A percentile compares a stretch with the other conserved stretches of the same genome.
These are phyloP conservation scores for Naganishia vaughanmartiniae DNA, from an alignment of 768 basidiomycete genomes.

Conservation along the genomic window DNA sequence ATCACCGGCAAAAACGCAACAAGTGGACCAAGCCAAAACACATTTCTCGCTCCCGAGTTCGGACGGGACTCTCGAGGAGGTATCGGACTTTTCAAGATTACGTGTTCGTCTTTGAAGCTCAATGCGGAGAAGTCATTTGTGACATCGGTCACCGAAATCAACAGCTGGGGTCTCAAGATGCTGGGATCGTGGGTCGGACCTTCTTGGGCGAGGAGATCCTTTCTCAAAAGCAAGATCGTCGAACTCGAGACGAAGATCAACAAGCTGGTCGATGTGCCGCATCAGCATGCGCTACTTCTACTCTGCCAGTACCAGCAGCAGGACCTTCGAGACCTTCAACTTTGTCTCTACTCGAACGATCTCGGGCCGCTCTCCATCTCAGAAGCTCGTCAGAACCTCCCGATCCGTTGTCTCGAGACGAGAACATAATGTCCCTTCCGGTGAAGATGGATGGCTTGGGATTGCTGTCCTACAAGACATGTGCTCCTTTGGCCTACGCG, in stretches of 20 bases:
- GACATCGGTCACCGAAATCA: slow-evolving; percentile 13
- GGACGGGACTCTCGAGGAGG: too few species aligned
- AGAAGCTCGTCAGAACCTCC: not conserved
- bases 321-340: slow-evolving; percentile 15
- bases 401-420: not conserved
- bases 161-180: not conserved
- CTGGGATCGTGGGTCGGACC: slow-evolving; percentile 14
- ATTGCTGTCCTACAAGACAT: not conserved
- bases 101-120: slow-evolving; percentile 3
- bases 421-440: not conserved
- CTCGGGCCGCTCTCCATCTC: not conserved
- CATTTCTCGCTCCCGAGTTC: too few species aligned
- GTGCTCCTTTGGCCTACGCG: slow-evolving; percentile 19
- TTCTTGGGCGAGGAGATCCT: not conserved
- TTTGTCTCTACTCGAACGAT: not conserved
- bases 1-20: too few species aligned
- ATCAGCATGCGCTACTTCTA: too few species aligned
- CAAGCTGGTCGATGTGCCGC: too few species aligned
- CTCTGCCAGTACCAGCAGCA: slow-evolving; percentile 8
- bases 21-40: too few species aligned
- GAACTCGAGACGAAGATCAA: too few species aligned
- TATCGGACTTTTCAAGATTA: too few species aligned
- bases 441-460: slow-evolving; percentile 5
- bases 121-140: slow-evolving; percentile 27
- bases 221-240: slow-evolving; percentile 6